Base-by-base conservation (phyloP, 202 grass and related monocot genomes). In the Elaeis oleifera region DNA sequence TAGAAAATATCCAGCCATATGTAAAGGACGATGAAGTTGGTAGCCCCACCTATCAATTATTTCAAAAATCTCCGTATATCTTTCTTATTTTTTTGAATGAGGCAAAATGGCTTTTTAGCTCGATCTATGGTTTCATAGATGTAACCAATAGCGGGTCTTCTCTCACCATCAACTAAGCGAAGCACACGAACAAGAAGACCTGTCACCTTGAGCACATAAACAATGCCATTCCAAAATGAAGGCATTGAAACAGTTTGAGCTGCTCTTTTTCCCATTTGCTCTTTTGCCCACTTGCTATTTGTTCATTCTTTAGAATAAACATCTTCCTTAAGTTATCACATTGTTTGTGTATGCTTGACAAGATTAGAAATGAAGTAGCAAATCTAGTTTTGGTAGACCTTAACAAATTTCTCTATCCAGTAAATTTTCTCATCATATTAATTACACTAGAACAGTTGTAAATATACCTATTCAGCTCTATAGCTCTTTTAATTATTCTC, bases 261-360 rank as follows among this genome's bases (percentile, higher is more conserved):
- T 18, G 61, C 51, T 24, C 18, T 62, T 51, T 73, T 63, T 44
- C 8, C 49, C n/a, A 5, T 24, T 36, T 50, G 26, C 23, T 23
- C 26, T 3, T 56, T 73, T 1, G 70, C 29, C 58, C 25, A 73
- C 0, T 73, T 73, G 18, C 49, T 54, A 0, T 54, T 21, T 8
- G 51, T 51, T 50, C 70, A 73, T 23, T 73, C 26, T 54, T 63
- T 1, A 31, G 70, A 73, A 51, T 24, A 73, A 73, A 23, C 59
- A 73, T 25, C 29, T 21, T 18, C 50, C 61, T 73, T 28, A 73
- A 44, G 15, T 73, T 29, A 24, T 31, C 4, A 31, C 5, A 4
- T 31, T 31, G 4, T 6, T 31, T 31, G 28, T 31, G 28, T 6
- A 31, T 31, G 1, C 28, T 6, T 6, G 28, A 22, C 25, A 48